A percentile compares a stretch with the other conserved stretches of the same genome.
Evolutionary conservation across 148 eudicot species (phyloP).

Genomic region (Mesembryanthemum crystallinum): DNA sequence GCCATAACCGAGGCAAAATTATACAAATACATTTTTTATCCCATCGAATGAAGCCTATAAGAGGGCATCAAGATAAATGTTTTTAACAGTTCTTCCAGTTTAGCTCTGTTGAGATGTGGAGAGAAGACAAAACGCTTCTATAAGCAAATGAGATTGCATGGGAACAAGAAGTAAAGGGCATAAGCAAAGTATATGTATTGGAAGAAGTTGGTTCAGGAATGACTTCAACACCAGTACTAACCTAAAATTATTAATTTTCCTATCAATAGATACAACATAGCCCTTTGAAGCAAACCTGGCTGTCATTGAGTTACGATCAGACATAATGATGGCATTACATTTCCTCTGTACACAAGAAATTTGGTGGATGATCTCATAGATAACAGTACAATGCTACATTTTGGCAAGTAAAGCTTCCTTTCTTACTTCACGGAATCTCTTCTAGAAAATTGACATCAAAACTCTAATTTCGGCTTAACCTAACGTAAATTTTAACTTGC

Average conservation of each 20-base stretch:
- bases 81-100: background rate
- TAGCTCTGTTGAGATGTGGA: background rate
- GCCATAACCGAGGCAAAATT: background rate
- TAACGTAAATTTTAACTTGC: background rate
- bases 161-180: background rate
- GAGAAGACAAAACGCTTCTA: background rate
- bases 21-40: background rate
- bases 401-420: background rate
- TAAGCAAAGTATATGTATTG: background rate
- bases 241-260: background rate
- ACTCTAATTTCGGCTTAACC: background rate
- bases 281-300: background rate
- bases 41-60: background rate
- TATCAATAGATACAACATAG: background rate
- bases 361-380: background rate
- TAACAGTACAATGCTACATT: constrained; percentile 3
- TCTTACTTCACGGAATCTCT: background rate
- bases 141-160: background rate
- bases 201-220: background rate
- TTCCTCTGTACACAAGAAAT: background rate
- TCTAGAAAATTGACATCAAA: background rate
- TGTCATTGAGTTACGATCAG: constrained; percentile 1
- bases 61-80: background rate
- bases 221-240: background rate
- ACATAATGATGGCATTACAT: background rate